Evolutionary conservation across 768 basidiomycete genomes (phyloP).

Genomic region (Trametes maxima): DNA sequence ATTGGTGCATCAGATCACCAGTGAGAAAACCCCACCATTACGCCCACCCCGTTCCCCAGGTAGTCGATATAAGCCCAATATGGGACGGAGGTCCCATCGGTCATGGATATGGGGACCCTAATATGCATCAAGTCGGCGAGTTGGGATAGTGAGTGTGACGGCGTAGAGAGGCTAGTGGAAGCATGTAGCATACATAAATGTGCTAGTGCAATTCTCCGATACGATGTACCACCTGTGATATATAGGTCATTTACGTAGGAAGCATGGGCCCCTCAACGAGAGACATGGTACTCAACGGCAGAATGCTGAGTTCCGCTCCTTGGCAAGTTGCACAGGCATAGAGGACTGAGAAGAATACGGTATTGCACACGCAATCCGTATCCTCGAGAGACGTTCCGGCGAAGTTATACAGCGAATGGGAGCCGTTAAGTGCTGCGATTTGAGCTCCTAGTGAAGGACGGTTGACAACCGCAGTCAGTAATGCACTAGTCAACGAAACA

Average conservation of each 20-base stretch:
- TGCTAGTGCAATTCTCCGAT: background rate
- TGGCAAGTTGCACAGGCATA: slow-evolving; percentile 3
- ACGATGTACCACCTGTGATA: background rate
- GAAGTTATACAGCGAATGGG: background rate
- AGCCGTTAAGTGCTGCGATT: background rate
- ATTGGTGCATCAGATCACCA: background rate
- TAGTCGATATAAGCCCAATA: background rate
- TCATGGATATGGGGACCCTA: no score
- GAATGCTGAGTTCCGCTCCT: background rate
- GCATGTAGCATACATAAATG: background rate
- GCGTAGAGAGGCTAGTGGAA: no score
- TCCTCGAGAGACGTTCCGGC: background rate
- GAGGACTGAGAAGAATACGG: background rate
- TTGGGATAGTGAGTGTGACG: no score
- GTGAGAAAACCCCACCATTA: background rate
- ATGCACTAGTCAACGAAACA: no score
- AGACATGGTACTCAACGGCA: background rate
- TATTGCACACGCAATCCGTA: background rate
- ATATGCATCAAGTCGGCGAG: no score
- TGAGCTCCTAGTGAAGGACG: background rate
- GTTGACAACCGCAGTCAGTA: no score
- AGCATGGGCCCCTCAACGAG: no score
- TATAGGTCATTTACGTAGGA: no score
- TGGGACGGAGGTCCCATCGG: background rate
- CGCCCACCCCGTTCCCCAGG: no score